These are phyloP conservation scores for Piromyces sp. DNA, from an alignment of 192 early-diverging fungal species.

Conservation along the genomic window DNA sequence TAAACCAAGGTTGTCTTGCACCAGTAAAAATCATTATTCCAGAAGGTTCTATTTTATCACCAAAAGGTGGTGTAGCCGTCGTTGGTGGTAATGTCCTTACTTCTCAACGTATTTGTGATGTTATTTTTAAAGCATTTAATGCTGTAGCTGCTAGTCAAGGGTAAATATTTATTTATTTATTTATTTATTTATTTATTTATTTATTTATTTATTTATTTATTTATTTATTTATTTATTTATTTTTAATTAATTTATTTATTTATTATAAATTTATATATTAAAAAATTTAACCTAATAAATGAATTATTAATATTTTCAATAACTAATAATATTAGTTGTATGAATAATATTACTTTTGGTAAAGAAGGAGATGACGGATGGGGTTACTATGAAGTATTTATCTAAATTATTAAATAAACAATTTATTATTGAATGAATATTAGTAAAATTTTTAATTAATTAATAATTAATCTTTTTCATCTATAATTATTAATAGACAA, in stretches of 20 bases:
- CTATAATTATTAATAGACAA: too few relatives aligned
- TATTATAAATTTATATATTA: too few relatives aligned
- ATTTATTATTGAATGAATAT: too few relatives aligned
- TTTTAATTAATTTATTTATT: too few relatives aligned
- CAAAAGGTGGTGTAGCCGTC: constrained; percentile 69
- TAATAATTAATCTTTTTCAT: too few relatives aligned
- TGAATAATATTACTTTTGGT: constrained; percentile 96
- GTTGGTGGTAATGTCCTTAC: constrained; percentile 96
- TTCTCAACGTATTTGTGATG: constrained; percentile 79
- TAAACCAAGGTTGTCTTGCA: constrained; percentile 81
- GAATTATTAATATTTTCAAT: not conserved
- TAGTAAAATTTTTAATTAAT: too few relatives aligned
- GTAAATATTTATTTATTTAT: not conserved
- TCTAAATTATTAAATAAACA: constrained; percentile 15
- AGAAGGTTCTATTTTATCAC: constrained; percentile 52
- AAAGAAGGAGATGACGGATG: constrained; percentile 33
- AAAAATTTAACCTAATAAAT: too few relatives aligned
- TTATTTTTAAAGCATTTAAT: constrained; percentile 73
- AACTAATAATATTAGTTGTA: constrained; percentile 33
- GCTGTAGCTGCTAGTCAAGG: constrained; percentile 77
- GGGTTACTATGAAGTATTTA: constrained; percentile 17
- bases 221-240: too few relatives aligned
- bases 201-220: too few relatives aligned
- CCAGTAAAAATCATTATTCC: constrained; percentile 74
- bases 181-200: too few relatives aligned